These are phyloP conservation scores for Saccharum spontaneum DNA, from an alignment of 176 grass and related monocot species.

Conservation along the genomic window DNA sequence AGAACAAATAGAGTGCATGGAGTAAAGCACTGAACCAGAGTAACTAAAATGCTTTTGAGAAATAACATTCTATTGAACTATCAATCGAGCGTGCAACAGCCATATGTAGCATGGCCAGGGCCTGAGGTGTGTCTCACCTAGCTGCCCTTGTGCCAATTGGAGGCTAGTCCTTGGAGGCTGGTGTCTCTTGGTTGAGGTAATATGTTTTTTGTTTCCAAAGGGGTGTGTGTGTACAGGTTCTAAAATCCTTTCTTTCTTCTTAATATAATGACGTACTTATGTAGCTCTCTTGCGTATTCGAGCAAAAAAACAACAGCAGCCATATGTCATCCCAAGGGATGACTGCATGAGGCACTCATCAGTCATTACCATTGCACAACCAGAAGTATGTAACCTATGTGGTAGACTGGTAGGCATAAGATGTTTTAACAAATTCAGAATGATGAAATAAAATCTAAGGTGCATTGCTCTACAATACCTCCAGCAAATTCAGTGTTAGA, in stretches of 20 bases:
- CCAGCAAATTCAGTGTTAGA: not conserved
- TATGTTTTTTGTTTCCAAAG: not conserved
- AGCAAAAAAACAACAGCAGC: not conserved
- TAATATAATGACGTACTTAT: not conserved
- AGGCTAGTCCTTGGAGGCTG: not conserved
- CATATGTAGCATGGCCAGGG: not conserved
- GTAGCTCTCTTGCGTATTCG: not conserved
- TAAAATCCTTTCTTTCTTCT: not conserved
- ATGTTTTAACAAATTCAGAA: not conserved
- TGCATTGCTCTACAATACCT: not conserved
- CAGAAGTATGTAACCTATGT: not conserved
- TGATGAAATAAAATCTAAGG: not conserved
- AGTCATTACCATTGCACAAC: not conserved
- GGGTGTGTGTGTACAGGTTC: not conserved
- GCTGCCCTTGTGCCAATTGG: not conserved
- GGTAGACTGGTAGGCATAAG: not conserved
- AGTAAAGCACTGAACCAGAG: slow-evolving; percentile 2
- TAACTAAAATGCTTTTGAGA: slow-evolving; percentile 4
- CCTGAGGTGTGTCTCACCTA: not conserved
- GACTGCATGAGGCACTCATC: not conserved
- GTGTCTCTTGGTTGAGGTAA: not conserved
- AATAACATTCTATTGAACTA: not conserved
- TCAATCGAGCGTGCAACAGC: not conserved
- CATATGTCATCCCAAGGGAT: not conserved
- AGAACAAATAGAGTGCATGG: slow-evolving; percentile 5